Evolutionary conservation across 2,329 filamentous ascomycete genomes (phyloP).

Genomic region (Oidium heveae): DNA sequence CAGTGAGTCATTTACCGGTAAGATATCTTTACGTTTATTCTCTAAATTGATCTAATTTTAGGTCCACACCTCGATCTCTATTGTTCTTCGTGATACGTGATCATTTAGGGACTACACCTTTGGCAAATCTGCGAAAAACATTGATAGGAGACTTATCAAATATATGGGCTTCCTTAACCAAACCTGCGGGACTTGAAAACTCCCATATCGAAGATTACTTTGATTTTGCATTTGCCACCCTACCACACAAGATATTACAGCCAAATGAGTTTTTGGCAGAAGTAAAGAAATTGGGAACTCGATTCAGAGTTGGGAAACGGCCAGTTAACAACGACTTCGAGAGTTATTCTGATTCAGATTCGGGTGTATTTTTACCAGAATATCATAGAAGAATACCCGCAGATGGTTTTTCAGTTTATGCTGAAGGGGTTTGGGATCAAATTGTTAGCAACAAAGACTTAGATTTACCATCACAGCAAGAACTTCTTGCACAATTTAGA

Average conservation of each 20-base stretch:
- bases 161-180: slow-evolving; percentile 82
- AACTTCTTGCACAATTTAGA: slow-evolving; percentile 84
- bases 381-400: slow-evolving; percentile 92
- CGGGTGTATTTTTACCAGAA: slow-evolving; percentile 70
- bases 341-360: slow-evolving; percentile 47
- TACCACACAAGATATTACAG: slow-evolving; percentile 92
- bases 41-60: slow-evolving; percentile 15
- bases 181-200: slow-evolving; percentile 67
- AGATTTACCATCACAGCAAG: slow-evolving; percentile 88
- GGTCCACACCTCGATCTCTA: slow-evolving; percentile 66
- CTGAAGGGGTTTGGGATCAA: slow-evolving; percentile 88
- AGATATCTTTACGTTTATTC: neutral
- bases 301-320: slow-evolving; percentile 63
- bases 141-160: slow-evolving; percentile 72
- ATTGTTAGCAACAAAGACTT: slow-evolving; percentile 98
- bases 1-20: slow-evolving; percentile 30
- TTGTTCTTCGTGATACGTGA: slow-evolving; percentile 98
- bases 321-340: slow-evolving; percentile 32
- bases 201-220: slow-evolving; percentile 93
- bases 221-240: slow-evolving; percentile 85
- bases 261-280: slow-evolving; percentile 72
- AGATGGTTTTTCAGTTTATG: slow-evolving; percentile 88
- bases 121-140: slow-evolving; percentile 74
- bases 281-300: slow-evolving; percentile 50
- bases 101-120: slow-evolving; percentile 74